Evolutionary conservation across 768 basidiomycete genomes (phyloP), one percentile per base, ranked within the genome.

Genomic region (button mushroom (Agaricus bisporus)): DNA sequence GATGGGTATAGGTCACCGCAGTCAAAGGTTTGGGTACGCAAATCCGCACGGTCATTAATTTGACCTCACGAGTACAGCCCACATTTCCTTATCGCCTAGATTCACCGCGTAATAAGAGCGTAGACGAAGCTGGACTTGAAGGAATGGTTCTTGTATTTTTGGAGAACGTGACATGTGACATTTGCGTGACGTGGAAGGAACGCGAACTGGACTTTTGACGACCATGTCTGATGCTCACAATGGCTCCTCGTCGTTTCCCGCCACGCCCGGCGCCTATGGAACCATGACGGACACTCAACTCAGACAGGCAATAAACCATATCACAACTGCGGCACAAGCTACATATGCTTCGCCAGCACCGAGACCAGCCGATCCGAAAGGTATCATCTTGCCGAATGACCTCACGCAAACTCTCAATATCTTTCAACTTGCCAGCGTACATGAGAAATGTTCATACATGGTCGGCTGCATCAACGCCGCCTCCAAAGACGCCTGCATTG

Each of bases 371-470:
- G 67, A 70, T 44, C 61, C 66, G 46, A 73, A 70, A 64, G 64
- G 72, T 72, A 53, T 39, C 59, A 49, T 43, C 45, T 37, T 41
- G 28, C 43, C 48, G 44, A 48, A 35, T 36, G 44, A 28, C 44
- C 1, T 26, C 9, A 12, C 5, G 22, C 32, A 41, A 51, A n/a
- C 25, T 49, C 25, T 49, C 42, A n/a, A 18, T 49, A 28, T 17
- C 18, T 17, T 38, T n/a, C 32, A 25, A 48, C 44, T n/a, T 44
- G 32, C n/a, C 35, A 60, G 61, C 63, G 2, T 88, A 88, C 62
- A 72, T 80, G 56, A 85, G 82, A 74, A 88, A 88, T 59, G 70
- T 88, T 14, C 78, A 83, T 29, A 81, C 79, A 20, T 88, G 86
- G 86, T 83, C 85, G 4, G 73, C 76, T 4, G 70, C 84, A 0